Percentiles rank a stretch among this genome's conserved stretches.
Evolutionary conservation across 768 basidiomycete genomes (phyloP).

Genomic region (Boletus insuetus): DNA sequence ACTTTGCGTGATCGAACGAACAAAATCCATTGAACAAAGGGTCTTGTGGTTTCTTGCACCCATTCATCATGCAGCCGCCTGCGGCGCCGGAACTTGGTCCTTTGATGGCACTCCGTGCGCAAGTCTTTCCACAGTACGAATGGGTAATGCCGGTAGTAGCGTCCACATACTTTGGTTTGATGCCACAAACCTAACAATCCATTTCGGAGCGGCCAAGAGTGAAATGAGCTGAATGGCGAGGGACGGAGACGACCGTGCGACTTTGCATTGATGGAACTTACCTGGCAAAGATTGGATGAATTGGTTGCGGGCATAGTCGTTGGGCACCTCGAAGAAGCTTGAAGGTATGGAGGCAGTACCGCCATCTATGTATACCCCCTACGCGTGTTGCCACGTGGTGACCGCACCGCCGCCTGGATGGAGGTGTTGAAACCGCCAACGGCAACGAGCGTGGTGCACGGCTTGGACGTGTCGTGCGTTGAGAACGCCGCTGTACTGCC

Average conservation of each 20-base stretch:
- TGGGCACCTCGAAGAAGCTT: conserved; percentile 3
- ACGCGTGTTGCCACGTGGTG: conserved; percentile 21
- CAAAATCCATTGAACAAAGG: conserved; percentile 53
- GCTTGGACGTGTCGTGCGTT: conserved; percentile 17
- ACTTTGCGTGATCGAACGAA: conserved; percentile 59
- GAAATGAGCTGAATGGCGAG: conserved; percentile 8
- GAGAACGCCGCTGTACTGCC: conserved; percentile 6
- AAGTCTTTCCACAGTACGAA: conserved; percentile 60
- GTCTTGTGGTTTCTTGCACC: conserved; percentile 51
- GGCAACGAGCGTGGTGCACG: conserved; percentile 14
- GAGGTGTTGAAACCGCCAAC: conserved; percentile 1
- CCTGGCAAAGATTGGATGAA: conserved; percentile 27
- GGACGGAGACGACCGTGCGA: conserved; percentile 14
- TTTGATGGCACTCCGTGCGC: conserved; percentile 42
- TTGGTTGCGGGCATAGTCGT: conserved; percentile 8
- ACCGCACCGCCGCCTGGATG: conserved; percentile 19
- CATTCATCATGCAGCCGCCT: conserved; percentile 45
- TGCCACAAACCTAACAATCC: conserved; percentile 48
- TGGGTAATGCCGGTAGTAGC: conserved; percentile 53
- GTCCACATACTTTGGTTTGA: conserved; percentile 62
- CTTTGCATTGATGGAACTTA: conserved; percentile 9
- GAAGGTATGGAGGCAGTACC: conserved; percentile 3
- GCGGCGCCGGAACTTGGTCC: conserved; percentile 35
- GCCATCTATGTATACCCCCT: conserved; percentile 22
- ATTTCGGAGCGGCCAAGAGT: conserved; percentile 1